phyloP scores from a whole-genome alignment of 2,329 filamentous ascomycete species.

The Paecilomyces dactylethromorphus region DNA sequence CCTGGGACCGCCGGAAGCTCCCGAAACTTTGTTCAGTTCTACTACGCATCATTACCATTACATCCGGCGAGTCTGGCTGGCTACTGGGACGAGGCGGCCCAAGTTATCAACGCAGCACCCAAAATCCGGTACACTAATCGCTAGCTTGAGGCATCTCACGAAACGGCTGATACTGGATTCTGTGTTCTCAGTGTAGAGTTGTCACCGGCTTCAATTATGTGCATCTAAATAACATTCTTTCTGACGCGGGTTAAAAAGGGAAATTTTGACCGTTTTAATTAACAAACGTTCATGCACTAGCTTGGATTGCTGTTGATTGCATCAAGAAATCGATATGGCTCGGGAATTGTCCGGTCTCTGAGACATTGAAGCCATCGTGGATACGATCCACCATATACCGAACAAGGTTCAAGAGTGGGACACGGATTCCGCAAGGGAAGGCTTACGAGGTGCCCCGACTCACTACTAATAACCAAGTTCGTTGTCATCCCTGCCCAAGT shows the following conservation, averaged over 20 bases:
- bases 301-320: background rate
- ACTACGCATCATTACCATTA: background rate
- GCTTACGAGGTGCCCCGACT: background rate
- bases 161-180: background rate
- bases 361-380: background rate
- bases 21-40: background rate
- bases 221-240: background rate
- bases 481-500: background rate
- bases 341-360: background rate
- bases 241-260: background rate
- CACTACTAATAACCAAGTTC: background rate
- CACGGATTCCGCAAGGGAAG: background rate
- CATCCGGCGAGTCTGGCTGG: background rate
- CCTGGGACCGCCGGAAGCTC: background rate
- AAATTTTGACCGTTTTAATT: background rate
- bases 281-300: background rate
- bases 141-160: background rate
- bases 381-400: background rate
- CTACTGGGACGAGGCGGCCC: background rate
- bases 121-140: background rate
- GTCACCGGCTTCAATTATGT: background rate
- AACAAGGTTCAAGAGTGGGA: background rate
- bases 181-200: background rate
- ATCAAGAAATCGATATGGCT: background rate
- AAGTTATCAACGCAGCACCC: background rate